A percentile compares a stretch with the other conserved stretches of the same genome.
Conservation (phyloP, 2,329 filamentous ascomycete species). For the Bretziella fagacearum region DNA sequence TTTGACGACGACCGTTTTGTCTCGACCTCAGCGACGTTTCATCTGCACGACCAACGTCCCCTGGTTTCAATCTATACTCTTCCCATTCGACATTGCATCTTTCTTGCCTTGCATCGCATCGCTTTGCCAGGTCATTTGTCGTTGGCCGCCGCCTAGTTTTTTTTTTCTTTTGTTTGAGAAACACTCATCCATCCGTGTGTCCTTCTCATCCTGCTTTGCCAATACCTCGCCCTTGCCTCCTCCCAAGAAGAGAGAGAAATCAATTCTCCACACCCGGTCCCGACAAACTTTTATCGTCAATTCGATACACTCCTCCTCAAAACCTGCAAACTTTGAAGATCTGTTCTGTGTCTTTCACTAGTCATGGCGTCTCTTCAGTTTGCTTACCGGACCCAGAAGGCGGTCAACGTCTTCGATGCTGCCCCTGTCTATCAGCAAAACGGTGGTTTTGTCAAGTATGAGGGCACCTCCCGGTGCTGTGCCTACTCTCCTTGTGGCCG, state of each 20-base stretch:
- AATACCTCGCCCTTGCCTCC: neutral
- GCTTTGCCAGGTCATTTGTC: neutral
- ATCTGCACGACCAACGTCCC: neutral
- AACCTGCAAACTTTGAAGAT: slow-evolving; percentile 13
- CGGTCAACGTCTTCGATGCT: slow-evolving; percentile 84
- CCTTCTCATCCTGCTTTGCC: slow-evolving; percentile 1
- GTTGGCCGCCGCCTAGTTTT: too few species aligned
- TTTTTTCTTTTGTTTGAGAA: slow-evolving; percentile 3
- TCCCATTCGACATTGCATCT: neutral
- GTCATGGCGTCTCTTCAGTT: slow-evolving; percentile 94
- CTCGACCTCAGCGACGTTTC: neutral
- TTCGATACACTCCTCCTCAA: neutral
- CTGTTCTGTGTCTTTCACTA: slow-evolving; percentile 67
- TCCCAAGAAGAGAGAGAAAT: slow-evolving; percentile 5
- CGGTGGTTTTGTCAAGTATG: slow-evolving; percentile 67
- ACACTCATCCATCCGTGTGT: neutral
- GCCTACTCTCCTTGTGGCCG: slow-evolving; percentile 84
- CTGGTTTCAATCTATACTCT: neutral
- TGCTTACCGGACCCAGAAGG: slow-evolving; percentile 93
- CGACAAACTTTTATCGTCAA: neutral
- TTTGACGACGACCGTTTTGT: too few species aligned
- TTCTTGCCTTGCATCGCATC: slow-evolving; percentile 4
- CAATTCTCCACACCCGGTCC: neutral
- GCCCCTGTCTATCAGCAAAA: slow-evolving; percentile 74
- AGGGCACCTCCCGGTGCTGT: slow-evolving; percentile 89